Percentiles rank a stretch among this genome's conserved stretches.
Conservation (phyloP, 2,329 filamentous ascomycete genomes). For the Colletotrichum navitas region DNA sequence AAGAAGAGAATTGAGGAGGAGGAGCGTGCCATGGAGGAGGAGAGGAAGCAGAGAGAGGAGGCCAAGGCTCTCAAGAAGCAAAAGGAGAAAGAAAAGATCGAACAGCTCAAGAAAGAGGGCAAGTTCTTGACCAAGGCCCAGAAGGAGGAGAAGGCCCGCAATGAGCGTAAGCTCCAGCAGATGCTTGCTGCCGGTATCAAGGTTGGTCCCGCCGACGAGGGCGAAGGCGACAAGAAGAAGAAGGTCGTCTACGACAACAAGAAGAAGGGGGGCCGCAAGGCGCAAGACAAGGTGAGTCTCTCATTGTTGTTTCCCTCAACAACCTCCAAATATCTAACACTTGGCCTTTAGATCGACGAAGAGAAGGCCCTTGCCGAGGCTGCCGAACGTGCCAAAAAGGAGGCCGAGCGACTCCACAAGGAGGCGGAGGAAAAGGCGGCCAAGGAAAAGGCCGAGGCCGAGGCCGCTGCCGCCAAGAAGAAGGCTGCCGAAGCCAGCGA, state of each 20-base stretch:
- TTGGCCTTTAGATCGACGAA: constrained; percentile 71
- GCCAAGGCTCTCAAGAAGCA: constrained; percentile 84
- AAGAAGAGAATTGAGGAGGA: constrained; percentile 74
- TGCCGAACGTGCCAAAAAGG: constrained; percentile 75
- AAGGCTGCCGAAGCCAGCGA: constrained; percentile 68
- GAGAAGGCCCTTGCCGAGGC: constrained; percentile 84
- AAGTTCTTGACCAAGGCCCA: constrained; percentile 90
- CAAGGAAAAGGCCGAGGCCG: constrained; percentile 67
- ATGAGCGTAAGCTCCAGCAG: constrained; percentile 85
- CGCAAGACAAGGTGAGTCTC: constrained; percentile 65
- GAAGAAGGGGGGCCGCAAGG: constrained; percentile 71
- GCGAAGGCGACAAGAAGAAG: constrained; percentile 74
- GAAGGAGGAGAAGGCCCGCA: constrained; percentile 82
- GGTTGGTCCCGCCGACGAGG: constrained; percentile 71
- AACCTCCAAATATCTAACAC: neutral
- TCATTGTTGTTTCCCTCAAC: neutral
- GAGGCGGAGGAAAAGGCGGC: constrained; percentile 72
- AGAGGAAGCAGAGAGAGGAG: constrained; percentile 77
- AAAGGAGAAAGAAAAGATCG: constrained; percentile 86
- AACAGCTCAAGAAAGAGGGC: constrained; percentile 89
- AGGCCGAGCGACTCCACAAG: constrained; percentile 76
- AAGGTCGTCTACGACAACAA: constrained; percentile 82
- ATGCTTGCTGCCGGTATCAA: constrained; percentile 84
- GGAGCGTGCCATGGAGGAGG: constrained; percentile 73
- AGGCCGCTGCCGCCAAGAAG: constrained; percentile 67